phyloP scores from a whole-genome alignment of 2,329 filamentous ascomycete species.

The Cladosporium sp. region DNA sequence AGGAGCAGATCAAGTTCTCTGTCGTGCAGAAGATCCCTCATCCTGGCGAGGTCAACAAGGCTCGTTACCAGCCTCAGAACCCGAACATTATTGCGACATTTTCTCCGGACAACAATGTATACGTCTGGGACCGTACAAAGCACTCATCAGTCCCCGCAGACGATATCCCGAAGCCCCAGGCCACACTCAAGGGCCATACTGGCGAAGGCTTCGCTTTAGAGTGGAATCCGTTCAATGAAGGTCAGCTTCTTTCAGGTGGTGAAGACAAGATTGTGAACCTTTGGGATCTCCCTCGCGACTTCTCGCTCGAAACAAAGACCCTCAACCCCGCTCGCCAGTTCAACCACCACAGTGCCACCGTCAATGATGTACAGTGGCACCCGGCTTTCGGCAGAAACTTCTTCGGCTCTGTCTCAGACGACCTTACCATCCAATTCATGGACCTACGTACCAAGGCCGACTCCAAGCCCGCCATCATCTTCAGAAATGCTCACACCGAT shows the following conservation, averaged over 20 bases:
- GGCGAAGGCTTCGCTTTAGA: slow-evolving; percentile 87
- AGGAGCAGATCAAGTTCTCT: slow-evolving; percentile 78
- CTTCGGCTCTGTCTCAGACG: slow-evolving; percentile 91
- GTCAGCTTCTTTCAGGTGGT: slow-evolving; percentile 81
- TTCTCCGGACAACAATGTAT: slow-evolving; percentile 78
- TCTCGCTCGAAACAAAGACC: slow-evolving; percentile 64
- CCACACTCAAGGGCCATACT: slow-evolving; percentile 79
- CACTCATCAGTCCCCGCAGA: slow-evolving; percentile 68
- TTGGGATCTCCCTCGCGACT: slow-evolving; percentile 77
- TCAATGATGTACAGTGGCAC: slow-evolving; percentile 97
- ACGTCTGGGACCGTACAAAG: slow-evolving; percentile 95
- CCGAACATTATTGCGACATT: slow-evolving; percentile 94
- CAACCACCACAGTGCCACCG: slow-evolving; percentile 82
- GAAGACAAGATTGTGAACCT: slow-evolving; percentile 88
- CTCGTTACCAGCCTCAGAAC: slow-evolving; percentile 95
- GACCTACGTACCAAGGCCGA: slow-evolving; percentile 69
- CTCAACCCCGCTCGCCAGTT: slow-evolving; percentile 71
- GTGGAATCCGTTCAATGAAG: slow-evolving; percentile 83
- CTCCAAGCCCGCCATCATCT: slow-evolving; percentile 50
- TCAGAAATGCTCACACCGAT: slow-evolving; percentile 76
- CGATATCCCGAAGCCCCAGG: slow-evolving; percentile 69
- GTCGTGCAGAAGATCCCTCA: slow-evolving; percentile 96
- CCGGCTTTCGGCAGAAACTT: slow-evolving; percentile 72
- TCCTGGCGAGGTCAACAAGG: slow-evolving; percentile 96
- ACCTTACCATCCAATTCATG: slow-evolving; percentile 86